Percentiles rank a stretch among this genome's conserved stretches.
Conservation (phyloP, 2,329 filamentous ascomycete species). For the Colletotrichum siamense region DNA sequence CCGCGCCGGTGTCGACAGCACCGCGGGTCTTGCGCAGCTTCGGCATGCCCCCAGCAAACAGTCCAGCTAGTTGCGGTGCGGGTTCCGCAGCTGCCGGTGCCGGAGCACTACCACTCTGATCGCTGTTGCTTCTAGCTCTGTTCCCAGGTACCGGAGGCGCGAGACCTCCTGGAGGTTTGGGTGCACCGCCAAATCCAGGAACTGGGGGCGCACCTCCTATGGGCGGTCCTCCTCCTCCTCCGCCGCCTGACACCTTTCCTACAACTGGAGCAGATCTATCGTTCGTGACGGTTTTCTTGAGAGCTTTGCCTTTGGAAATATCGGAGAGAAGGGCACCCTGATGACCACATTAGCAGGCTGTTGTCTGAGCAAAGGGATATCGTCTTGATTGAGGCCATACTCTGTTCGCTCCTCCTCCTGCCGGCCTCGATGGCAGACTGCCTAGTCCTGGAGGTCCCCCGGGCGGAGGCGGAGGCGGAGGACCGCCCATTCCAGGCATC, state of each 20-base stretch:
- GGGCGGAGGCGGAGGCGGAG: slow-evolving; percentile 68
- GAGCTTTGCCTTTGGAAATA: slow-evolving; percentile 78
- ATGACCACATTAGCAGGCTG: slow-evolving; percentile 15
- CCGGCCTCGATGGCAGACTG: slow-evolving; percentile 62
- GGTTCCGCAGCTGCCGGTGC: slow-evolving; percentile 53
- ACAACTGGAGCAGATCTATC: slow-evolving; percentile 86
- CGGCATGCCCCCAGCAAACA: slow-evolving; percentile 95
- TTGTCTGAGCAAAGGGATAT: neutral
- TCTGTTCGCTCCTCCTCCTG: slow-evolving; percentile 59
- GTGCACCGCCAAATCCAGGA: slow-evolving; percentile 58
- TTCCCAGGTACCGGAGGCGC: slow-evolving; percentile 76
- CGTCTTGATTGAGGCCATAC: slow-evolving; percentile 51
- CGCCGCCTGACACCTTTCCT: slow-evolving; percentile 57
- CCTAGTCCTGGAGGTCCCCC: slow-evolving; percentile 39
- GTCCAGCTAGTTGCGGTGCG: slow-evolving; percentile 81
- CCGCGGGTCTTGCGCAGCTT: slow-evolving; percentile 90
- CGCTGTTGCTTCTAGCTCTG: slow-evolving; percentile 84
- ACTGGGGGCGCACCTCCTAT: slow-evolving; percentile 82
- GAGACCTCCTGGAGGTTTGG: slow-evolving; percentile 64
- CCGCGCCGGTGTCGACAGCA: slow-evolving; percentile 72
- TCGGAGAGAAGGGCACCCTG: slow-evolving; percentile 88
- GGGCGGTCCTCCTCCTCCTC: slow-evolving; percentile 56
- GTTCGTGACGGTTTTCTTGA: slow-evolving; percentile 90
- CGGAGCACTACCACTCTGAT: slow-evolving; percentile 57
- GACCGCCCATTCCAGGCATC: slow-evolving; percentile 61